A percentile compares a stretch with the other conserved stretches of the same genome.
Evolutionary conservation across 2,329 filamentous ascomycete species (phyloP).

Genomic region (Falciphora oryzae): DNA sequence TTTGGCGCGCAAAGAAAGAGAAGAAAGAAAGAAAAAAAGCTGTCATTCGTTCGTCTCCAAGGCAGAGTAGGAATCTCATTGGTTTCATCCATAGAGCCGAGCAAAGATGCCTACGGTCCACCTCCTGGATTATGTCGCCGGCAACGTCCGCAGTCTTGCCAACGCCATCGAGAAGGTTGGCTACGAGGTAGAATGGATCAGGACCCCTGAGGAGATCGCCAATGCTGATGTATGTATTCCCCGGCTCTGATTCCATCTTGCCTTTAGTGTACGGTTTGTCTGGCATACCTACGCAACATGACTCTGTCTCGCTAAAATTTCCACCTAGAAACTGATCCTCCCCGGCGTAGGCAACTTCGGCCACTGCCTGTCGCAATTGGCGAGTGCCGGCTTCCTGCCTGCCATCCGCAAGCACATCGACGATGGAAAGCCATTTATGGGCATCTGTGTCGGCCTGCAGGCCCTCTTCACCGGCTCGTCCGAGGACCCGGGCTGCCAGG

Average conservation of each 20-base stretch:
- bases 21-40: neutral
- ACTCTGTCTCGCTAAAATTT: neutral
- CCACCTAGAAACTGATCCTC: conserved; percentile 70
- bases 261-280: neutral
- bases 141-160: conserved; percentile 90
- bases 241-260: neutral
- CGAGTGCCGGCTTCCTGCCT: conserved; percentile 74
- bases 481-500: conserved; percentile 66
- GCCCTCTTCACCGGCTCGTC: conserved; percentile 81
- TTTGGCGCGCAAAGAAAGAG: no score
- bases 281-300: neutral
- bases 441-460: conserved; percentile 92
- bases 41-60: neutral
- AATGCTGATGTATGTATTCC: conserved; percentile 70
- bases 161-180: conserved; percentile 97
- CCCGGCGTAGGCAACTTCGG: conserved; percentile 97
- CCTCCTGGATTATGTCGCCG: conserved; percentile 83
- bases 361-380: conserved; percentile 83
- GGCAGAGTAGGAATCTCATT: neutral
- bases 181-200: conserved; percentile 89
- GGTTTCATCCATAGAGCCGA: no score
- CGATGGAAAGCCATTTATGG: conserved; percentile 95
- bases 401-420: conserved; percentile 78
- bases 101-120: conserved; percentile 57
- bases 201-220: conserved; percentile 73